Base-by-base conservation (phyloP, 2,329 filamentous ascomycete species). In the Ophiostoma sp. region DNA sequence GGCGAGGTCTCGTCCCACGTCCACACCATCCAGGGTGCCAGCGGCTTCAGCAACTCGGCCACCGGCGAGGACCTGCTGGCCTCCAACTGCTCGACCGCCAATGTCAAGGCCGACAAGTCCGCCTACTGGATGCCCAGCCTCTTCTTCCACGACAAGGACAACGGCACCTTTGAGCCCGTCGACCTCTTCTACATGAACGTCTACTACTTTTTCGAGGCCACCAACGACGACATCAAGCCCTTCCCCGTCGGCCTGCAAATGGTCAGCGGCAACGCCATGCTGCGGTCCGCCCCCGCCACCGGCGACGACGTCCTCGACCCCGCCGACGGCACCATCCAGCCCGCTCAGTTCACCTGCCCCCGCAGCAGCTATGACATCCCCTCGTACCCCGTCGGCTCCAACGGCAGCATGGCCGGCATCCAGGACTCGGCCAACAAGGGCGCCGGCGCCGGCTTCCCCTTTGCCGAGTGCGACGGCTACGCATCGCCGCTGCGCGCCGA, bases 101-200 rank as follows among this genome's bases (percentile, higher is more conserved):
- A 84, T 72, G 83, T 91, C 76, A 87, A 84, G 75, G 86, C 86
- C 69, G 90, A 93, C 79, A 83, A 87, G 77, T 90, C 86, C 74
- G 90, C 90, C 79, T 94, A 94, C 82, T 94, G 91, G 91, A 87
- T 89, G 70, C 90, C 91, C 1, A 82, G 83, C 36, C 80, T 94
- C 2, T 93, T 89, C 80, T 93, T 89, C 79, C 80, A 83, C 74
- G 85, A 90, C 73, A 83, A 87, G 75, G 80, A 84, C 74, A 86
- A 88, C 73, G 86, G 85, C 67, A 84, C 83, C 68, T 87, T 92
- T 74, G 86, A 89, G 78, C 83, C 84, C 48, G 90, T 93, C 23
- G 83, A 87, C 64, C 80, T 91, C 72, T 88, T 89, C 76, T 92
- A 92, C 77, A 88, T 90, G 85, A 89, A 89, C 76, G 86, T 86